These are phyloP conservation scores for Cicer judaicum DNA, from an alignment of 306 rosid genomes.

Conservation along the genomic window DNA sequence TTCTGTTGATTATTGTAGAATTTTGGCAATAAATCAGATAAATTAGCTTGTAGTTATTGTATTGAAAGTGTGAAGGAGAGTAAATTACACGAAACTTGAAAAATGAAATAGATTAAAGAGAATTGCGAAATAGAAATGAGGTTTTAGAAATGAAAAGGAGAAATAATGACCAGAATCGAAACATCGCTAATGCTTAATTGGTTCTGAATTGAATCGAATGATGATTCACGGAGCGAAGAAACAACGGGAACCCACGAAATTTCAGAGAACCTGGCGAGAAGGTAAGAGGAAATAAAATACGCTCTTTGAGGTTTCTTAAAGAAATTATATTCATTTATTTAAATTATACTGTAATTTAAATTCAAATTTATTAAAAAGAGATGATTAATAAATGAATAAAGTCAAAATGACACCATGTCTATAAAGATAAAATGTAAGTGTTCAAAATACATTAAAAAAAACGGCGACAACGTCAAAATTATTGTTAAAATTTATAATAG, in stretches of 20 bases:
- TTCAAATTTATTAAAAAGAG: too few species aligned
- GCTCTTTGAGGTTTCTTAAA: not conserved
- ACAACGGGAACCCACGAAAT: constrained; percentile 43
- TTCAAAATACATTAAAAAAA: too few species aligned
- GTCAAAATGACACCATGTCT: too few species aligned
- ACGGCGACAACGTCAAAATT: too few species aligned
- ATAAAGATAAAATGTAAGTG: too few species aligned
- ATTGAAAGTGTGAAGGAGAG: not conserved
- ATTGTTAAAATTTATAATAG: too few species aligned
- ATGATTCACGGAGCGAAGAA: constrained; percentile 25
- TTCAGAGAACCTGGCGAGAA: constrained; percentile 35
- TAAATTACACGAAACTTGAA: not conserved
- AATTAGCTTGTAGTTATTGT: not conserved
- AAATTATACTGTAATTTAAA: too few species aligned
- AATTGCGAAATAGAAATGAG: not conserved
- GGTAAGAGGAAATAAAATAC: not conserved
- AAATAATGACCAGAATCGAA: constrained; percentile 74
- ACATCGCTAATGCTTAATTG: constrained; percentile 51
- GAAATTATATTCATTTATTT: too few species aligned
- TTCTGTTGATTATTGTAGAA: not conserved
- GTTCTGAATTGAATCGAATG: constrained; percentile 4
- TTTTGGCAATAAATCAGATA: not conserved
- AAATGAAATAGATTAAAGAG: not conserved
- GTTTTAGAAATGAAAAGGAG: not conserved
- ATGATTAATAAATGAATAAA: too few species aligned